These are phyloP conservation scores for Volvariella volvacea DNA, from an alignment of 1,284 basidiomycete species.

Conservation along the genomic window DNA sequence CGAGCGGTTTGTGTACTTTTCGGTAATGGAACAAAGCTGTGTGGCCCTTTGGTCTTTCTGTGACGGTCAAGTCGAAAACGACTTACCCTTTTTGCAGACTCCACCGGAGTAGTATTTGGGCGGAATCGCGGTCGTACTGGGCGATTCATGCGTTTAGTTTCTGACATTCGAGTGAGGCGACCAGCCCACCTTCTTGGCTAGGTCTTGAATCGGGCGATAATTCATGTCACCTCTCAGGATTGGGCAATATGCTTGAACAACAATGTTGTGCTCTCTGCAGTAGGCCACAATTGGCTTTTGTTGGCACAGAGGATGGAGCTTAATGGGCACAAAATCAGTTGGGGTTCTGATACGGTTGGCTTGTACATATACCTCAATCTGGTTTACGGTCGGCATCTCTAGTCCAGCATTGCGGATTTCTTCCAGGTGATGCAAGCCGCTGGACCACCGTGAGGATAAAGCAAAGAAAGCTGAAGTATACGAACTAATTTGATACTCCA, in stretches of 20 bases:
- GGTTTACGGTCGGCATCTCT: slow-evolving; percentile 72
- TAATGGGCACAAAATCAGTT: slow-evolving; percentile 6
- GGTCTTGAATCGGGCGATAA: slow-evolving; percentile 40
- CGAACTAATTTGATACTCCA: slow-evolving; percentile 77
- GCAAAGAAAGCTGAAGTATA: slow-evolving; percentile 4
- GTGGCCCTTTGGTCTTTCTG: too few species aligned
- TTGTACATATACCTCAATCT: slow-evolving; percentile 63
- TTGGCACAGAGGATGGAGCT: slow-evolving; percentile 84
- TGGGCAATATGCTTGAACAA: slow-evolving; percentile 77
- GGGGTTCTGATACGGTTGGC: slow-evolving; percentile 3
- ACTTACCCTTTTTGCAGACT: slow-evolving; percentile 74
- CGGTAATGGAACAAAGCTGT: slow-evolving; percentile 64
- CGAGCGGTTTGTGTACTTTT: slow-evolving; percentile 66
- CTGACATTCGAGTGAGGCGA: slow-evolving; percentile 1
- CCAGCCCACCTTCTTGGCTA: slow-evolving; percentile 50
- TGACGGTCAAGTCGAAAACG: too few species aligned
- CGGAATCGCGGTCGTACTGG: slow-evolving; percentile 47
- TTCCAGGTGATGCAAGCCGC: slow-evolving; percentile 72
- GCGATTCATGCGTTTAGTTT: slow-evolving; percentile 2
- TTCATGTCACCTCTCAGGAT: slow-evolving; percentile 58
- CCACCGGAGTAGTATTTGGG: slow-evolving; percentile 80
- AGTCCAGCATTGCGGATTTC: slow-evolving; percentile 60
- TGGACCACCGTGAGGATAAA: slow-evolving; percentile 18
- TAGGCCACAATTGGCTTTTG: slow-evolving; percentile 75
- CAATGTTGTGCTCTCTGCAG: slow-evolving; percentile 61